Percentiles rank a stretch among this genome's conserved stretches.
Conservation (phyloP, 352 stramenopile genomes). For the Ophiocytium majus region DNA sequence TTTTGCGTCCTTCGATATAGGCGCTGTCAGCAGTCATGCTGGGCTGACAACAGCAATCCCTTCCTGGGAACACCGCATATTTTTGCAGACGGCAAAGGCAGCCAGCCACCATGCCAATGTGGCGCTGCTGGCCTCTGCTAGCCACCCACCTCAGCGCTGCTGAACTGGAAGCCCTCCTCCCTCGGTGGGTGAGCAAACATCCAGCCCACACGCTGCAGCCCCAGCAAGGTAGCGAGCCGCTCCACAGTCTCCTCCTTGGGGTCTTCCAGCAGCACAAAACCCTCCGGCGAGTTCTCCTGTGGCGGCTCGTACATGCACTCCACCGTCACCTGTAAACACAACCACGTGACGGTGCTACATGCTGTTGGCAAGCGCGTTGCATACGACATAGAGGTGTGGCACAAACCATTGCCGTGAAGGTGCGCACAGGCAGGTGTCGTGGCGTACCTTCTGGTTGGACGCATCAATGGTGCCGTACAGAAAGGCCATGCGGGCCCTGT, state of each 20-base stretch:
- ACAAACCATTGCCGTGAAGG: too few species aligned
- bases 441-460: conserved; percentile 7
- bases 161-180: conserved; percentile 92
- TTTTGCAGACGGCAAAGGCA: too few species aligned
- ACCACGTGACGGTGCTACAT: too few species aligned
- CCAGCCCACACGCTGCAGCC: conserved; percentile 84
- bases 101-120: too few species aligned
- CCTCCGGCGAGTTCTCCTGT: conserved; percentile 51
- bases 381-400: too few species aligned
- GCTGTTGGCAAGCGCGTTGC: too few species aligned
- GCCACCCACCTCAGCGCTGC: conserved; percentile 63
- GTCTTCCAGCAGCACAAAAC: conserved; percentile 51
- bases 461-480: conserved; percentile 20
- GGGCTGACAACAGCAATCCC: too few species aligned
- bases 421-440: too few species aligned
- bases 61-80: too few species aligned
- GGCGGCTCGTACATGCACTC: conserved; percentile 56
- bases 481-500: conserved; percentile 25
- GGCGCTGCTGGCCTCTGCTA: too few species aligned
- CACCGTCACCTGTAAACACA: conserved; percentile 33
- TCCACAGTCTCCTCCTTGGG: conserved; percentile 48
- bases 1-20: too few species aligned
- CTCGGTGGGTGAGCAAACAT: conserved; percentile 92
- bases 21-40: too few species aligned
- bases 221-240: conserved; percentile 37